Evolutionary conservation across 805 yeast species (phyloP).

Genomic region (Lipomyces yamanashiensis): DNA sequence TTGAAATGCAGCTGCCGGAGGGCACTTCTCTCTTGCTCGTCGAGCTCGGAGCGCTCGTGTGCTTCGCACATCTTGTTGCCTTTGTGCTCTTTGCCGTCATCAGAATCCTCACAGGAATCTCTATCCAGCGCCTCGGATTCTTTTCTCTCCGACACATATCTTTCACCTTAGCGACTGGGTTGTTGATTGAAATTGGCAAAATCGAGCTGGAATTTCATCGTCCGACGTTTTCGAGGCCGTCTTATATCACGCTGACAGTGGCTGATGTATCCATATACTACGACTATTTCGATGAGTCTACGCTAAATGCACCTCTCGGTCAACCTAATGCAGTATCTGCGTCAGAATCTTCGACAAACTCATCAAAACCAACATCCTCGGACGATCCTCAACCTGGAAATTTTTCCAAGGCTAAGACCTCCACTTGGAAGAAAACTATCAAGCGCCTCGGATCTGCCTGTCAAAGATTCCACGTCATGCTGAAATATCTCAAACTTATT

Average conservation of each 20-base stretch:
- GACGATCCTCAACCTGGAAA: no score
- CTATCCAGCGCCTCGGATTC: conserved; percentile 51
- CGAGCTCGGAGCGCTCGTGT: conserved; percentile 29
- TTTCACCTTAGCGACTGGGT: conserved; percentile 45
- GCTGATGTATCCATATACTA: conserved; percentile 43
- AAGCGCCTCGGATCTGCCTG: background rate
- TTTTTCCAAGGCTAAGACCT: background rate
- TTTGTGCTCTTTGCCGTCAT: conserved; percentile 47
- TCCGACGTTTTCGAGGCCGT: conserved; percentile 50
- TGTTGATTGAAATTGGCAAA: conserved; percentile 45
- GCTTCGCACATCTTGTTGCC: conserved; percentile 41
- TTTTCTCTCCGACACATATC: conserved; percentile 47
- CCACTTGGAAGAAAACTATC: background rate
- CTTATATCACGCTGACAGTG: conserved; percentile 46
- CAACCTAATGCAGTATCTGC: background rate
- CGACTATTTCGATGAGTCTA: conserved; percentile 36
- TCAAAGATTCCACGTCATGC: conserved; percentile 17
- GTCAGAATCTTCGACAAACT: background rate
- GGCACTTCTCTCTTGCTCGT: conserved; percentile 32
- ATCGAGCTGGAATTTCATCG: conserved; percentile 47
- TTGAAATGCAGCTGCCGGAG: conserved; percentile 30
- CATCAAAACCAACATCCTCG: background rate
- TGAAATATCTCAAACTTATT: conserved; percentile 14
- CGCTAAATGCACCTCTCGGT: conserved; percentile 13
- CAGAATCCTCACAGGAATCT: conserved; percentile 49